These are phyloP conservation scores for Pichia gijzeniarum DNA, from an alignment of 805 yeast genomes.

Conservation along the genomic window DNA sequence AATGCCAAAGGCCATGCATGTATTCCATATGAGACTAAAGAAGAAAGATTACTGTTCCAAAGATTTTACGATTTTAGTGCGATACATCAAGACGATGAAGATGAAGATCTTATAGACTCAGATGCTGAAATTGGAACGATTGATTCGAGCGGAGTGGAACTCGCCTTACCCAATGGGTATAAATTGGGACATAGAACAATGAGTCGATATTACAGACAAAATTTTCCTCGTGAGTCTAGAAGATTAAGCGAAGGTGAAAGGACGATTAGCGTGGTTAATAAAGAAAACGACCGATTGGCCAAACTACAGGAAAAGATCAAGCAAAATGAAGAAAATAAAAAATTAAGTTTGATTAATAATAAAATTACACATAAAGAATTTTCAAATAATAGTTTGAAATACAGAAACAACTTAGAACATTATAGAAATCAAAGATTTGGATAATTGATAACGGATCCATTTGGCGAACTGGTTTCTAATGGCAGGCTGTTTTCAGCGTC, in stretches of 20 bases:
- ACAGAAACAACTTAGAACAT: slow-evolving; percentile 70
- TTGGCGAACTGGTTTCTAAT: slow-evolving; percentile 14
- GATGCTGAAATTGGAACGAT: slow-evolving; percentile 28
- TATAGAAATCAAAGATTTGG: slow-evolving; percentile 37
- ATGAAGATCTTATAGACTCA: slow-evolving; percentile 13
- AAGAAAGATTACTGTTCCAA: slow-evolving; percentile 62
- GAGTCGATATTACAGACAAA: slow-evolving; percentile 62
- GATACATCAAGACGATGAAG: slow-evolving; percentile 12
- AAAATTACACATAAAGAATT: slow-evolving; percentile 27
- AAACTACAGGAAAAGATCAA: slow-evolving; percentile 12
- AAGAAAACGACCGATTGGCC: slow-evolving; percentile 15
- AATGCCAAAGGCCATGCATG: slow-evolving; percentile 77
- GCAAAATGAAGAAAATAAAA: slow-evolving; percentile 40
- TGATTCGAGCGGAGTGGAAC: slow-evolving; percentile 46
- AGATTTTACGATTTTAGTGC: slow-evolving; percentile 65
- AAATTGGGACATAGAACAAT: slow-evolving; percentile 74
- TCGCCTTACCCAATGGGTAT: slow-evolving; percentile 69
- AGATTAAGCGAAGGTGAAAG: slow-evolving; percentile 53
- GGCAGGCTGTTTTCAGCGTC: slow-evolving; percentile 9
- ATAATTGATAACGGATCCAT: background rate
- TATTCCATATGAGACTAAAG: slow-evolving; percentile 78
- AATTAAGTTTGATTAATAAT: slow-evolving; percentile 23
- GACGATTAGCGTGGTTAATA: slow-evolving; percentile 33
- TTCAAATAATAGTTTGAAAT: slow-evolving; percentile 45
- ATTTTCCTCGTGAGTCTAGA: slow-evolving; percentile 35